A percentile compares a stretch with the other conserved stretches of the same genome.
Evolutionary conservation across 495 filamentous ascomycete genomes (phyloP).

Genomic region (Rhypophila decipiens): DNA sequence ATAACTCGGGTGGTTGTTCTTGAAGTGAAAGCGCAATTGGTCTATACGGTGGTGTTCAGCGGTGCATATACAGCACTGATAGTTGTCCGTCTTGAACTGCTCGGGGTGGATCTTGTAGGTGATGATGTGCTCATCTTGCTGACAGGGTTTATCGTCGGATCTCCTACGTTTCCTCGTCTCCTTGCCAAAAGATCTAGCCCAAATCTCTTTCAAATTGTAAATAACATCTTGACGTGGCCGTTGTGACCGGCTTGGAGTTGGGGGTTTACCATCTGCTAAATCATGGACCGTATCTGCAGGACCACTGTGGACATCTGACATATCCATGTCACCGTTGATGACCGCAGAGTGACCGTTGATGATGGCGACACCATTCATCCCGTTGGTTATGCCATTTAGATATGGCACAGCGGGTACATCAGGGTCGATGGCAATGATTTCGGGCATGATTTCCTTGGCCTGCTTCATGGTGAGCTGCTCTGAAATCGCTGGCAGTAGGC

Average conservation of each 20-base stretch:
- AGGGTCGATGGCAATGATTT: constrained; percentile 21
- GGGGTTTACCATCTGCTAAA: constrained; percentile 21
- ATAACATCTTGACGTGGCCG: constrained; percentile 38
- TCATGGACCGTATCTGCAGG: not conserved
- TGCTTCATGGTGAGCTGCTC: constrained; percentile 13
- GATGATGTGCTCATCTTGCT: constrained; percentile 26
- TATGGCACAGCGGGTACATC: constrained; percentile 23
- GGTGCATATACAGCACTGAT: constrained; percentile 42
- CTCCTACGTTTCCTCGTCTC: constrained; percentile 36
- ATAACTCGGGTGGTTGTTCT: constrained; percentile 41
- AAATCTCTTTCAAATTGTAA: constrained; percentile 47
- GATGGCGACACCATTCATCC: constrained; percentile 20
- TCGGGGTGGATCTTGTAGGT: constrained; percentile 40
- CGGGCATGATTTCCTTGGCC: constrained; percentile 24
- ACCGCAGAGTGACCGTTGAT: constrained; percentile 13
- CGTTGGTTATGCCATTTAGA: constrained; percentile 17
- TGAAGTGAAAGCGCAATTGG: constrained; percentile 39
- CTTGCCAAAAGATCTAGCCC: constrained; percentile 40
- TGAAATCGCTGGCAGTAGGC: constrained; percentile 33
- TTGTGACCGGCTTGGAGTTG: constrained; percentile 34
- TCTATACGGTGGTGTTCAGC: constrained; percentile 32
- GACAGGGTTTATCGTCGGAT: constrained; percentile 21
- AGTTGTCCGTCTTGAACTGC: constrained; percentile 33
- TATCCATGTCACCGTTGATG: not conserved
- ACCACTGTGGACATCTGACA: not conserved